Base-by-base conservation (phyloP, 176 grass and related monocot genomes). In the Canna indica region DNA sequence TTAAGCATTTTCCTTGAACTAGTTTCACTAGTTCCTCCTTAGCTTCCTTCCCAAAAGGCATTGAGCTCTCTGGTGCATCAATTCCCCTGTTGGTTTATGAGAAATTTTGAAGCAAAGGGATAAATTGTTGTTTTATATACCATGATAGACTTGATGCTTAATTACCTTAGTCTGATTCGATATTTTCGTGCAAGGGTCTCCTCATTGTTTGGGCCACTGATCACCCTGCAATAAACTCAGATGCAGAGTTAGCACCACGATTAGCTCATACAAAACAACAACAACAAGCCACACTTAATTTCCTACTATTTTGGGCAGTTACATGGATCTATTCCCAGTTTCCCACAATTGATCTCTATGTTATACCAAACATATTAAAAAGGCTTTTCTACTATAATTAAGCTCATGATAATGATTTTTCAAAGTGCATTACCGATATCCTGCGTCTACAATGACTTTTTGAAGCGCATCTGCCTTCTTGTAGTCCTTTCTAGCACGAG, bases 11-110 rank as follows among this genome's bases (percentile, higher is more conserved):
- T 39, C 81, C 93, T 34, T 85, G 83, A 18, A 97, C 69, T 2
- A 97, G 72, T 28, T 60, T 92, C 77, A 87, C 59, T 54, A 92
- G 32, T 65, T 83, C 86, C 74, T 87, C 84, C 81, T 85, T 92
- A 0, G 93, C 93, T 36, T 87, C 88, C 76, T 79, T 91, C 33
- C 93, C 88, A 47, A 83, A 97, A 53, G 82, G 88, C 88, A 96
- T 96, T 14, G 75, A 82, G 67, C 54, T 90, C 77, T 96, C 93
- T 7, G 88, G 93, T 73, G 93, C 80, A 77, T 96, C 92, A 39
- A 96, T 70, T n/a, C 92, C 92, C 59, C 92, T 96, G 76, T 47
- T 20, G 8, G 41, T 29, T 15, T 12, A 60, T 75, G 22, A 46
- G 14, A 75, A 32, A 5, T 5, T 5, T 60, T 22, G 29, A 44